Percentiles rank a stretch among this genome's conserved stretches.
Evolutionary conservation across 768 basidiomycete genomes (phyloP).

Genomic region (Crassisporium funariophilum): DNA sequence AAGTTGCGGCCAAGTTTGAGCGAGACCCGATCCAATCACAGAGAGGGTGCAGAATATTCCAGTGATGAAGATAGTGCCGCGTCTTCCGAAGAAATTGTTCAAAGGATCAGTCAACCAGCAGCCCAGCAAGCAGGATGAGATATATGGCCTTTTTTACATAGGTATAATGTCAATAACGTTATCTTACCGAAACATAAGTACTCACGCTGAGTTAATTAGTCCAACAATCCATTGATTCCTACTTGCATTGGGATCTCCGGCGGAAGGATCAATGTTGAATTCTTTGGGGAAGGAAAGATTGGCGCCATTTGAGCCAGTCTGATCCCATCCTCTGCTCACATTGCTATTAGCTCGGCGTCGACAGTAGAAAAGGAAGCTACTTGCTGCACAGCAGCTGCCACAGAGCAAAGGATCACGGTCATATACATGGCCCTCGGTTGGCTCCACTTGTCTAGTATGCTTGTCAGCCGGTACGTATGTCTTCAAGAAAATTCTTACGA

Average conservation of each 20-base stretch:
- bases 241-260: slow-evolving; percentile 27
- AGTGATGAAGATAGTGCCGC: slow-evolving; percentile 56
- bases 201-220: slow-evolving; percentile 62
- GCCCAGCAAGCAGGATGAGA: slow-evolving; percentile 40
- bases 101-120: slow-evolving; percentile 49
- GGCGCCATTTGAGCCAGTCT: slow-evolving; percentile 59
- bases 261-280: slow-evolving; percentile 40
- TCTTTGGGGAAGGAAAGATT: slow-evolving; percentile 54
- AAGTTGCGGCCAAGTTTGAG: slow-evolving; percentile 51
- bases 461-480: too few relatives aligned
- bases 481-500: slow-evolving; percentile 24
- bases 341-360: not conserved
- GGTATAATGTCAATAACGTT: not conserved
- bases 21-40: slow-evolving; percentile 46
- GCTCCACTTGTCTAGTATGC: slow-evolving; percentile 40
- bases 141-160: slow-evolving; percentile 34
- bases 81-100: slow-evolving; percentile 61
- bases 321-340: slow-evolving; percentile 44
- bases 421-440: slow-evolving; percentile 41
- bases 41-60: slow-evolving; percentile 50
- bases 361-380: slow-evolving; percentile 6
- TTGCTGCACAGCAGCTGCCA: slow-evolving; percentile 75
- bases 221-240: slow-evolving; percentile 71
- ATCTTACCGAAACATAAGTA: not conserved
- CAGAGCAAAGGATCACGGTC: slow-evolving; percentile 51